These are phyloP conservation scores for Sclerotinia trifoliorum DNA, from an alignment of 2,329 filamentous ascomycete genomes.

Conservation along the genomic window DNA sequence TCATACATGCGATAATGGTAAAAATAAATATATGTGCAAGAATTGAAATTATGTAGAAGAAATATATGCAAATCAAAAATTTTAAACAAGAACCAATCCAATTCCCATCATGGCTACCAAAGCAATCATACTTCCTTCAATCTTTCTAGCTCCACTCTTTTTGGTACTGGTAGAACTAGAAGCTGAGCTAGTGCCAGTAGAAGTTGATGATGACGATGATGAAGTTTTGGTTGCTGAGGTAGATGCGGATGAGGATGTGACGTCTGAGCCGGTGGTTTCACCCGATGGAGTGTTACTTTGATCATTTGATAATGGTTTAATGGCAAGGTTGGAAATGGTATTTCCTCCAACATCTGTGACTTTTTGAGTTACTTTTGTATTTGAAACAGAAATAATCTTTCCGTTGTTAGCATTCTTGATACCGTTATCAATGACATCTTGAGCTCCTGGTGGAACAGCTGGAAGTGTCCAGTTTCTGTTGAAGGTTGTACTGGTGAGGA, in stretches of 20 bases:
- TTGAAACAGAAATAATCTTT: conserved; percentile 60
- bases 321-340: conserved; percentile 61
- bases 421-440: conserved; percentile 73
- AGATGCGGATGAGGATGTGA: neutral
- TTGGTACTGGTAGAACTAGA: conserved; percentile 8
- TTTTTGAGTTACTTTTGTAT: conserved; percentile 52
- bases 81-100: conserved; percentile 9
- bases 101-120: conserved; percentile 14
- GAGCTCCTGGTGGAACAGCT: conserved; percentile 62
- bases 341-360: conserved; percentile 57
- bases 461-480: conserved; percentile 78
- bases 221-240: neutral
- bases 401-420: conserved; percentile 63
- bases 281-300: conserved; percentile 52
- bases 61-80: neutral
- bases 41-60: neutral
- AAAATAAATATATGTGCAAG: conserved; percentile 18
- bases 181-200: conserved; percentile 34
- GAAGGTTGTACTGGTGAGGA: conserved; percentile 70
- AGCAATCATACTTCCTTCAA: conserved; percentile 20
- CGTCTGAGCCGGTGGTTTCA: conserved; percentile 17
- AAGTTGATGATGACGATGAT: conserved; percentile 36
- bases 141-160: conserved; percentile 13
- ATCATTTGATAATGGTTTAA: conserved; percentile 52
- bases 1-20: neutral